phyloP scores from a whole-genome alignment of 768 basidiomycete species.

The Leccinum barrowsii region DNA sequence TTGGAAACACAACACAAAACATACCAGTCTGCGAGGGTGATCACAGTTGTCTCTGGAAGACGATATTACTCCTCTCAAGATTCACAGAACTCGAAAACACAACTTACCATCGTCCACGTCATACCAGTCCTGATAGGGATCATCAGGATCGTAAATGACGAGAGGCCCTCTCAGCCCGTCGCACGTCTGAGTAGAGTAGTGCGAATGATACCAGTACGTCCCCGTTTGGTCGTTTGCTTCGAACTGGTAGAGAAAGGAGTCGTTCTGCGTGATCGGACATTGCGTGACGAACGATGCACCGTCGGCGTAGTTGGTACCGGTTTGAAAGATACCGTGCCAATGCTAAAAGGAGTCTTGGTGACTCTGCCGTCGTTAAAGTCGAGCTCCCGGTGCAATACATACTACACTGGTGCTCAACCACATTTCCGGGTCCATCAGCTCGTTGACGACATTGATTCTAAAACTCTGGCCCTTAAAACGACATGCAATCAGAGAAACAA shows the following conservation, averaged over 20 bases:
- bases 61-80: background rate
- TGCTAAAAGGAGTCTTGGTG: constrained; percentile 34
- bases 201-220: constrained; percentile 38
- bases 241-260: constrained; percentile 23
- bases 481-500: background rate
- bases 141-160: constrained; percentile 40
- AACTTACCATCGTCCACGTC: constrained; percentile 43
- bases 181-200: constrained; percentile 37
- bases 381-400: background rate
- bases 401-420: constrained; percentile 46
- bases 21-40: constrained; percentile 13
- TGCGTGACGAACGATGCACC: constrained; percentile 39
- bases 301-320: constrained; percentile 41
- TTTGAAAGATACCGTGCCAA: constrained; percentile 54
- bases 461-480: constrained; percentile 36
- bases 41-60: constrained; percentile 21
- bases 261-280: constrained; percentile 27
- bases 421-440: constrained; percentile 46
- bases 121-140: constrained; percentile 37
- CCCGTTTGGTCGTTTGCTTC: constrained; percentile 20
- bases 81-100: background rate
- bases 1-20: background rate
- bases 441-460: constrained; percentile 43
- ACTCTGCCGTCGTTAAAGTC: background rate
- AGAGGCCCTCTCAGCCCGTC: constrained; percentile 39